phyloP scores from a whole-genome alignment of 495 filamentous ascomycete species.

The Achaetomiella virescens region DNA sequence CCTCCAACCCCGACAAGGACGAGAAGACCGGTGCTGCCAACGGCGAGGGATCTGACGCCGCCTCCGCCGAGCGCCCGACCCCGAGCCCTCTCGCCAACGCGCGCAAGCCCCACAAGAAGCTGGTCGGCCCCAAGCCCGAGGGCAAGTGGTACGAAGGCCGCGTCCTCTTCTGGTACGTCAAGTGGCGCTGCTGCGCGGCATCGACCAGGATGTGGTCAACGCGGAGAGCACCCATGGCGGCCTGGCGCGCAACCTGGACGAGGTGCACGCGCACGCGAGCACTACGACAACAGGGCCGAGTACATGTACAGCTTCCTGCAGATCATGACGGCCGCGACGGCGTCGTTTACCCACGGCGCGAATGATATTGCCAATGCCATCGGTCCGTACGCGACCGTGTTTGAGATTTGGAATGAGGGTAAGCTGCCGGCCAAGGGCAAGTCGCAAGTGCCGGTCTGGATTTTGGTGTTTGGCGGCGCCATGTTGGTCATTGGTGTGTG shows the following conservation, averaged over 20 bases:
- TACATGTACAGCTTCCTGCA: constrained; percentile 72
- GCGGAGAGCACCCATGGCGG: constrained; percentile 24
- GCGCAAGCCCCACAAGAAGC: constrained; percentile 10
- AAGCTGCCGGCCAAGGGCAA: constrained; percentile 40
- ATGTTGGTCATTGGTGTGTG: constrained; percentile 57
- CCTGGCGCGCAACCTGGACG: constrained; percentile 46
- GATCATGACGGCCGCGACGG: constrained; percentile 64
- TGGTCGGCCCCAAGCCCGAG: constrained; percentile 32
- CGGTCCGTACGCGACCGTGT: constrained; percentile 66
- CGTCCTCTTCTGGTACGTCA: constrained; percentile 41
- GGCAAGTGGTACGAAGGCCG: constrained; percentile 32
- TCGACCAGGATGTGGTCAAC: constrained; percentile 54
- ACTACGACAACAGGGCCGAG: constrained; percentile 72
- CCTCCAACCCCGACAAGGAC: not conserved
- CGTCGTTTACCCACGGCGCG: constrained; percentile 71
- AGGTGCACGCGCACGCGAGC: constrained; percentile 55
- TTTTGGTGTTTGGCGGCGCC: constrained; percentile 53
- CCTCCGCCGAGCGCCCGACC: not conserved
- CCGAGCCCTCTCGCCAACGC: constrained; percentile 1
- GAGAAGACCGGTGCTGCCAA: constrained; percentile 10
- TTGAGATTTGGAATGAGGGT: constrained; percentile 55
- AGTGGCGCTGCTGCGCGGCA: constrained; percentile 51
- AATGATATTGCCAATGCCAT: constrained; percentile 76
- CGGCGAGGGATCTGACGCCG: constrained; percentile 8
- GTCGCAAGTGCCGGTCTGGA: constrained; percentile 58